Evolutionary conservation across 768 basidiomycete genomes (phyloP), one percentile per base, ranked within the genome.

Genomic region (Mycena vitilis): DNA sequence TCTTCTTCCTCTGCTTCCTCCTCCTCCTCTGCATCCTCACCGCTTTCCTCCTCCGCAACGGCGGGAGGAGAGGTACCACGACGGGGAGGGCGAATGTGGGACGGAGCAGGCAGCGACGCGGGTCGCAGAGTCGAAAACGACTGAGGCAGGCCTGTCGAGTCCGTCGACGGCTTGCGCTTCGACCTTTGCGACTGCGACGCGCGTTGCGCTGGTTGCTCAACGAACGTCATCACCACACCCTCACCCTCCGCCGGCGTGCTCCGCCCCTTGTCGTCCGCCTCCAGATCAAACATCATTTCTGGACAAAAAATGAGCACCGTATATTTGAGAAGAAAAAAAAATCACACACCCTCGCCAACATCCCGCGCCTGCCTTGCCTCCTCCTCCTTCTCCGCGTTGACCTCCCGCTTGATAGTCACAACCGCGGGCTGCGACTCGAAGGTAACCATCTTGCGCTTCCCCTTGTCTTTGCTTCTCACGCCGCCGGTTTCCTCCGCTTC

Each of bases 221-320:
- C 70, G 55, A 86, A 75, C 23, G 81, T 82, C 44, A 86, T 81
- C 2, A 78, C 71, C 13, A 73, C 72, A 13, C 81, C 79, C 15
- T 73, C 30, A 5, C 30, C 30, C 30, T 30, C 30, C 30, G 30
- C 78, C 30, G 74, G 68, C 30, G 78, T 73, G 47, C 81, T 73
- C 47, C 73, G 80, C 13, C 76, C 76, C 37, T 77, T 77, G 10
- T 57, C 75, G 42, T 85, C 87, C 51, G 88, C 87, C 58, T 94
- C 93, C 70, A 93, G 80, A 60, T 88, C 86, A 69, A 94, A 94
- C 45, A 94, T 86, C 81, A 89, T 82, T 61, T 88, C 91, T 91
- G n/a, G n/a, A 40, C 23, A 42, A 38, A 56, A 49, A 65, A 25
- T 66, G 37, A 54, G 53, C 44, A 40, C 40, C 16, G 63, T 60